These are phyloP conservation scores for Alternaria panax DNA, from an alignment of 2,329 filamentous ascomycete species.

Conservation along the genomic window DNA sequence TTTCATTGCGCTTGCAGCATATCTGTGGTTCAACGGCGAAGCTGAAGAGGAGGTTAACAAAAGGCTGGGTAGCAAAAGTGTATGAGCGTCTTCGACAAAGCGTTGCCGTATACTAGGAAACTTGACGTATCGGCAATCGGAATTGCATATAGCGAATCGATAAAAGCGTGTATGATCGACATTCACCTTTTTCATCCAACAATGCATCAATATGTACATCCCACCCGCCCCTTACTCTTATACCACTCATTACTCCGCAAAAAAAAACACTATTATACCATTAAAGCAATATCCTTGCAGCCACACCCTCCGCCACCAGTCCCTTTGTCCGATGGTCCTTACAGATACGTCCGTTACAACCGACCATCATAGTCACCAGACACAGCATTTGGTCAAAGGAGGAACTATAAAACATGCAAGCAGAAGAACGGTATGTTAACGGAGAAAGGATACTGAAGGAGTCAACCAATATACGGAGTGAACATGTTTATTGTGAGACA, in stretches of 20 bases:
- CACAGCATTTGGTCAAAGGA: too few relatives aligned
- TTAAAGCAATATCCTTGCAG: background rate
- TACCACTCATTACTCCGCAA: background rate
- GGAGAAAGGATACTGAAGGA: too few relatives aligned
- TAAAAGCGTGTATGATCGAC: background rate
- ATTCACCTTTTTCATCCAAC: background rate
- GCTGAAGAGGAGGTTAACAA: slow-evolving; percentile 14
- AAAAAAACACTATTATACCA: background rate
- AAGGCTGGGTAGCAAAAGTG: slow-evolving; percentile 5
- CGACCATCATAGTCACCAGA: too few relatives aligned
- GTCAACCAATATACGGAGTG: too few relatives aligned
- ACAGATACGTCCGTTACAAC: too few relatives aligned
- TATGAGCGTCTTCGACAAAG: background rate
- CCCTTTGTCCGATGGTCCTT: too few relatives aligned
- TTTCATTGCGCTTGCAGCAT: slow-evolving; percentile 52
- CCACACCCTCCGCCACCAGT: too few relatives aligned
- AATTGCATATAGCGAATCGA: background rate
- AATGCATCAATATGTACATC: background rate
- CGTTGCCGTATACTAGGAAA: background rate
- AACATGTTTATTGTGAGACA: background rate
- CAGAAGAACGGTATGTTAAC: too few relatives aligned
- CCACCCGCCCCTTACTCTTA: background rate
- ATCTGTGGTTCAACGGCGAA: slow-evolving; percentile 33
- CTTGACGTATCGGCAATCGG: background rate
- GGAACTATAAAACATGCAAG: too few relatives aligned